Base-by-base conservation (phyloP, 805 yeast species). In the Cyberlindnera mycetangii region DNA sequence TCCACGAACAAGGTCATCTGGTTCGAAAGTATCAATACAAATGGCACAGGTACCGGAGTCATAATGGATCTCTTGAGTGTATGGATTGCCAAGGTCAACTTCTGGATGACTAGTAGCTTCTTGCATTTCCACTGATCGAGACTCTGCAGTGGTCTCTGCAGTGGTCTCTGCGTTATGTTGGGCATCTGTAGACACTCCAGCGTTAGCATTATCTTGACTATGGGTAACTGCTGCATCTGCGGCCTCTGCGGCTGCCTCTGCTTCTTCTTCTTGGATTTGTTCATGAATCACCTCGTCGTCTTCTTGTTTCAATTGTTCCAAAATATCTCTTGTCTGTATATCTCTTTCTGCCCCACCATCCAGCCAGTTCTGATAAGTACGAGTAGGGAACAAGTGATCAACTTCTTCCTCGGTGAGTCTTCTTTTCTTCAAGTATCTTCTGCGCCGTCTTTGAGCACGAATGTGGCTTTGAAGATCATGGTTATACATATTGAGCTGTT, bases 21-120 rank as follows among this genome's bases (percentile, higher is more conserved):
- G 75, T 50, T 78, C 84, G 43, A 83, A 71, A 5, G 68, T 61
- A 32, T 86, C 95, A 28, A 87, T 70, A 62, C 95, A 86, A 51
- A 86, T 83, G 11, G 92, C 89, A 69, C 95, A 86, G 1, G 75
- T 62, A 10, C 89, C 93, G 1, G 85, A 79, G 32, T 80, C 75
- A 54, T 69, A 81, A 54, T 81, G 86, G 20, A 53, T 30, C 32
- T 58, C 62, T 4, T 51, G 49, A 15, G 31, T 34, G 25, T 24
- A 47, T 19, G 61, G 58, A 27, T 42, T 44, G 9, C 60, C 56
- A 12, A 59, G 41, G 34, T 58, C 63, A 16, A 52, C 45, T 16
- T 38, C 37, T 15, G 11, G 38, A 25, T 7, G 32, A 14, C 12
- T 22, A n/a, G 34, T 20, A 5, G 17, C 15, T 12, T 34, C 37